Conservation (phyloP, 2,329 filamentous ascomycete genomes). For the Phialophora expanda region DNA sequence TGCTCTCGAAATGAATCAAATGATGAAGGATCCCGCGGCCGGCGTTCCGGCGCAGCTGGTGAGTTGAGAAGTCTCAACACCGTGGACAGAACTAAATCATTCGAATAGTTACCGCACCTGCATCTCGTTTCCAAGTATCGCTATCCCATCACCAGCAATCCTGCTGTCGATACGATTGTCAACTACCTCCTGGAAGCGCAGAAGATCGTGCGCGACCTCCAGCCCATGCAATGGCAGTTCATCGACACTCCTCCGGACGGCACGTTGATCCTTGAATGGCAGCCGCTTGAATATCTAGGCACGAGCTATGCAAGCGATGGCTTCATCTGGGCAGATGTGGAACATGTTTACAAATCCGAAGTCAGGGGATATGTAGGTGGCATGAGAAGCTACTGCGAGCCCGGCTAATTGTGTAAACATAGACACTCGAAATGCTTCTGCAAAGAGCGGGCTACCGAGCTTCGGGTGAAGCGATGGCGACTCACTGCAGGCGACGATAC, state of each 20-base stretch:
- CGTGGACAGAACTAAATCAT: slow-evolving; percentile 18
- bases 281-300: slow-evolving; percentile 73
- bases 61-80: slow-evolving; percentile 33
- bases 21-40: slow-evolving; percentile 54
- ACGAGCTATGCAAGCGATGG: slow-evolving; percentile 87
- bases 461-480: slow-evolving; percentile 71
- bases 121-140: slow-evolving; percentile 85
- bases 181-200: slow-evolving; percentile 84
- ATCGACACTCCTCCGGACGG: slow-evolving; percentile 82
- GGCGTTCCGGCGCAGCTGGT: slow-evolving; percentile 55
- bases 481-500: slow-evolving; percentile 82
- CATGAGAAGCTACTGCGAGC: slow-evolving; percentile 52
- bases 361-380: slow-evolving; percentile 67
- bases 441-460: slow-evolving; percentile 81
- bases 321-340: slow-evolving; percentile 84
- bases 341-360: slow-evolving; percentile 77
- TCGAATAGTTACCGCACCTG: slow-evolving; percentile 76
- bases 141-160: slow-evolving; percentile 73
- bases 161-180: slow-evolving; percentile 77
- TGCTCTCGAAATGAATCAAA: slow-evolving; percentile 25
- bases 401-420: slow-evolving; percentile 5
- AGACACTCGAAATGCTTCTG: slow-evolving; percentile 88
- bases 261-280: slow-evolving; percentile 84
- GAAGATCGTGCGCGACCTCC: slow-evolving; percentile 80
- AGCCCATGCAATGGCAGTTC: slow-evolving; percentile 92